Evolutionary conservation across 371 early-diverging fungal genomes (phyloP).

Genomic region (Umbelopsis sp.): DNA sequence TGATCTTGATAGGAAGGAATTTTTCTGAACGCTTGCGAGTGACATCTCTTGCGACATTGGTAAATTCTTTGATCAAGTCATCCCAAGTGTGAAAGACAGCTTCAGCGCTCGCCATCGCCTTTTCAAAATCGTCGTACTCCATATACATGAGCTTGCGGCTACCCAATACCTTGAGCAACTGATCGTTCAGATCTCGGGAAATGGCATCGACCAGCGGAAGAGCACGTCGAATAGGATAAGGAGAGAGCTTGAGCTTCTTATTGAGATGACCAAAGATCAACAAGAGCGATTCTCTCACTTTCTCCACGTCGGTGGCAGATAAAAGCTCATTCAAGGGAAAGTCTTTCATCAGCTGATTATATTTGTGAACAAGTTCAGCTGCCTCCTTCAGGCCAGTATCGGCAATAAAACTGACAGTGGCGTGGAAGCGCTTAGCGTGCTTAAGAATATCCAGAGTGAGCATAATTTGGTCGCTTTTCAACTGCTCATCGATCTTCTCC

Average conservation of each 20-base stretch:
- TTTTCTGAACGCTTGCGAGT: slow-evolving; percentile 92
- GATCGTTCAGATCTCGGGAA: slow-evolving; percentile 92
- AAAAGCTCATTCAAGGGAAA: slow-evolving; percentile 97
- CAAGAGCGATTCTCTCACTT: slow-evolving; percentile 78
- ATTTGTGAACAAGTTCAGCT: slow-evolving; percentile 88
- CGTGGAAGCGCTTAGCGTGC: slow-evolving; percentile 98
- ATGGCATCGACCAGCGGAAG: slow-evolving; percentile 94
- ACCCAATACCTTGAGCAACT: slow-evolving; percentile 85
- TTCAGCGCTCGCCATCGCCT: slow-evolving; percentile 81
- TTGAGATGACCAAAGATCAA: slow-evolving; percentile 93
- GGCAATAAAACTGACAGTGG: slow-evolving; percentile 96
- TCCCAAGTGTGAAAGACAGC: slow-evolving; percentile 95
- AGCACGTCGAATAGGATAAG: slow-evolving; percentile 95
- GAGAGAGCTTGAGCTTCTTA: slow-evolving; percentile 95
- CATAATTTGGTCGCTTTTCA: slow-evolving; percentile 89
- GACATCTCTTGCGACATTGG: slow-evolving; percentile 93
- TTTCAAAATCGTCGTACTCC: slow-evolving; percentile 87
- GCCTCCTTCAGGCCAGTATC: slow-evolving; percentile 98
- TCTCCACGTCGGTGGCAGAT: slow-evolving; percentile 90
- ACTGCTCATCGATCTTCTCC: slow-evolving; percentile 91
- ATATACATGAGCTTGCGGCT: slow-evolving; percentile 93
- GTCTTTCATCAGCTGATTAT: slow-evolving; percentile 98
- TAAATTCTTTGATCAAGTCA: slow-evolving; percentile 92
- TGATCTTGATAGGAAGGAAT: slow-evolving; percentile 94
- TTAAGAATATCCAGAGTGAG: slow-evolving; percentile 93